Percentiles rank a stretch among this genome's conserved stretches.
Evolutionary conservation across 1,139 yeast species (phyloP).

Genomic region (Geotrichum australiense): DNA sequence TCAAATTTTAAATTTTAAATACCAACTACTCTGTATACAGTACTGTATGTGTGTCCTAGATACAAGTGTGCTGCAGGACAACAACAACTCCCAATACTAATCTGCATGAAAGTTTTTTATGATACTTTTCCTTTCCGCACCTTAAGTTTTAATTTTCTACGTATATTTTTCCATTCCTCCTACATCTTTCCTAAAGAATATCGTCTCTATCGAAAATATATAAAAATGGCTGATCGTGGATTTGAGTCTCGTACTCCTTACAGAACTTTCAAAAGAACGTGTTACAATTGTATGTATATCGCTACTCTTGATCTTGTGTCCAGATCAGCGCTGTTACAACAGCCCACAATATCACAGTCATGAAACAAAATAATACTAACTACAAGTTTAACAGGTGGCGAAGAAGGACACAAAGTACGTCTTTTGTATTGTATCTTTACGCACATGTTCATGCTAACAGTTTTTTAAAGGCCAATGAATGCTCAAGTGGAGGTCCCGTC

Average conservation of each 20-base stretch:
- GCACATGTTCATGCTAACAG: neutral
- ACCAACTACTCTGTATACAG: too few species aligned
- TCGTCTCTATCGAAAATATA: constrained; percentile 1
- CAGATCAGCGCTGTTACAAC: neutral
- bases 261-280: constrained; percentile 25
- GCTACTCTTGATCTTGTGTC: neutral
- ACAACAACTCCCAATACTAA: neutral
- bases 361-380: constrained; percentile 13
- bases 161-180: neutral
- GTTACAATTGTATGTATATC: constrained; percentile 27
- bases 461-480: constrained; percentile 30
- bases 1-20: too few species aligned
- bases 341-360: too few species aligned
- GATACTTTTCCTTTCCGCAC: neutral
- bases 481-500: constrained; percentile 34
- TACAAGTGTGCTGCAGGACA: neutral
- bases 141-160: neutral
- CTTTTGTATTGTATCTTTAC: neutral
- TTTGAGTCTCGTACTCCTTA: constrained; percentile 6
- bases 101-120: neutral
- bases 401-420: constrained; percentile 32
- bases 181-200: neutral
- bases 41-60: too few species aligned
- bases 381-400: constrained; percentile 27
- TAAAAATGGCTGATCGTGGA: constrained; percentile 4